Conservation (phyloP, 2,329 filamentous ascomycete genomes). For the Claviceps spartinae region DNA sequence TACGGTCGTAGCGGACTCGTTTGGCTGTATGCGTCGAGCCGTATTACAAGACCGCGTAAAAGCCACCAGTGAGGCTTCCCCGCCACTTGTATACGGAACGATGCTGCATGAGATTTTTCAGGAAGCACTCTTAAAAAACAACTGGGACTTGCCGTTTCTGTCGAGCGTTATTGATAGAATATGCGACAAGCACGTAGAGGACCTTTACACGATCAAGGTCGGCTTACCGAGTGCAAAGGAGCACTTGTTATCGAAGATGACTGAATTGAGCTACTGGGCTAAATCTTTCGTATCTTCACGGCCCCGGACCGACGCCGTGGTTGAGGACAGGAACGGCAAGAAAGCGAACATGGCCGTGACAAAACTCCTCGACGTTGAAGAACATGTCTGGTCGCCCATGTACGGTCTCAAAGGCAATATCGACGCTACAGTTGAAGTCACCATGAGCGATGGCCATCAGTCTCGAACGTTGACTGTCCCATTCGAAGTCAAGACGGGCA, state of each 20-base stretch:
- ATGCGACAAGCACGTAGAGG: slow-evolving; percentile 69
- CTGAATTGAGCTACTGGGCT: slow-evolving; percentile 73
- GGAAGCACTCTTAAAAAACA: slow-evolving; percentile 68
- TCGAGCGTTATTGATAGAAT: slow-evolving; percentile 51
- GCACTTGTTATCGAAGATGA: slow-evolving; percentile 71
- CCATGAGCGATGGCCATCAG: slow-evolving; percentile 57
- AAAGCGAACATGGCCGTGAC: slow-evolving; percentile 73
- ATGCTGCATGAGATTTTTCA: slow-evolving; percentile 95
- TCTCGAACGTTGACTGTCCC: slow-evolving; percentile 67
- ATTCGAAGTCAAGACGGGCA: slow-evolving; percentile 91
- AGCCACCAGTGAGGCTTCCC: slow-evolving; percentile 65
- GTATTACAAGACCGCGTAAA: slow-evolving; percentile 93
- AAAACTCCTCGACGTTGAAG: slow-evolving; percentile 90
- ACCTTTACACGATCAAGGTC: slow-evolving; percentile 77
- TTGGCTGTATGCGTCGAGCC: slow-evolving; percentile 77
- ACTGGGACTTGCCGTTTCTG: slow-evolving; percentile 62
- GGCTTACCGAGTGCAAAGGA: slow-evolving; percentile 59
- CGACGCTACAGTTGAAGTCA: slow-evolving; percentile 86
- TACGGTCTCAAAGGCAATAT: slow-evolving; percentile 97
- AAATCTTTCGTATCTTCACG: slow-evolving; percentile 59
- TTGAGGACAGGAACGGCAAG: slow-evolving; percentile 66
- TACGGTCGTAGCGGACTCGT: slow-evolving; percentile 92
- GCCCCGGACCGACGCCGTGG: slow-evolving; percentile 57
- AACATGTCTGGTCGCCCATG: slow-evolving; percentile 96
- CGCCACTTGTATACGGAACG: slow-evolving; percentile 79